A percentile compares a stretch with the other conserved stretches of the same genome.
phyloP scores from a whole-genome alignment of 805 yeast species.

The Suhomyces emberorum region DNA sequence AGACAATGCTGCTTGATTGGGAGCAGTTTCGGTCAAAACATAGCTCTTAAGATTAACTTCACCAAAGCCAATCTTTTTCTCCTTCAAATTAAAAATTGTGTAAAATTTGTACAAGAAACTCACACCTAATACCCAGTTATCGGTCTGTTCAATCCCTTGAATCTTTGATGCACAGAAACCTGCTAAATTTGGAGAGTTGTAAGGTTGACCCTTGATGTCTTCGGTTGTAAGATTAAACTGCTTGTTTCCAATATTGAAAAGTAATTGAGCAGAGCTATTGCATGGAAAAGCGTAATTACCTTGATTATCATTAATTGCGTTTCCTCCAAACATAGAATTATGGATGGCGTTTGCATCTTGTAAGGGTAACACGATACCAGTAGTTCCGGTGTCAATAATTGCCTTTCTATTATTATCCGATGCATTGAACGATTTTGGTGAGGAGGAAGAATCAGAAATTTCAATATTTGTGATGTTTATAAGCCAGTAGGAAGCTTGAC shows the following conservation, averaged over 20 bases:
- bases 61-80: conserved; percentile 50
- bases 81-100: conserved; percentile 54
- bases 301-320: conserved; percentile 51
- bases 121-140: conserved; percentile 62
- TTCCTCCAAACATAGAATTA: conserved; percentile 39
- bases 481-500: conserved; percentile 49
- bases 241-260: conserved; percentile 40
- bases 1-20: not conserved
- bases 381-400: conserved; percentile 65
- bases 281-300: conserved; percentile 61
- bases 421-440: not conserved
- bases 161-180: conserved; percentile 64
- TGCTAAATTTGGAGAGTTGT: conserved; percentile 28
- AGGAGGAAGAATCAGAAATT: conserved; percentile 17
- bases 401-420: conserved; percentile 33
- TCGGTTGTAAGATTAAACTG: conserved; percentile 43
- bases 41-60: conserved; percentile 5
- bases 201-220: conserved; percentile 49
- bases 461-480: conserved; percentile 39
- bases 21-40: not conserved
- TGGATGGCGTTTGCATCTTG: conserved; percentile 55
- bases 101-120: conserved; percentile 54
- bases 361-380: conserved; percentile 54
- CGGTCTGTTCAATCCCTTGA: conserved; percentile 48
- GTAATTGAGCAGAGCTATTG: conserved; percentile 32